Percentiles rank a stretch among this genome's conserved stretches.
phyloP scores from a whole-genome alignment of 352 stramenopile genomes.

The Pythium aristosporum region DNA sequence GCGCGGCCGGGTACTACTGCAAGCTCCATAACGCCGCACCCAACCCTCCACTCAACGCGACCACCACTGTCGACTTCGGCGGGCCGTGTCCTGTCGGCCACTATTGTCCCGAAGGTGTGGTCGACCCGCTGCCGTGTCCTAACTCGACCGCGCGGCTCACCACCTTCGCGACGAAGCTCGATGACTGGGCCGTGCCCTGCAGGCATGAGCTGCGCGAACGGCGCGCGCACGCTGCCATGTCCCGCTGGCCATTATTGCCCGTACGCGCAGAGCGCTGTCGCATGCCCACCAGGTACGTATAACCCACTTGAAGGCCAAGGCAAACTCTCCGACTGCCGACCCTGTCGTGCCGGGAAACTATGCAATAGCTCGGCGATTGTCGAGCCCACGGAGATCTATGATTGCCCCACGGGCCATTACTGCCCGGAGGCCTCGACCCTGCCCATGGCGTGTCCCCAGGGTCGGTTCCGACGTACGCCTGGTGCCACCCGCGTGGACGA shows the following conservation, averaged over 20 bases:
- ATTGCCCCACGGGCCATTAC: conserved; percentile 75
- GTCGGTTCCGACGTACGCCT: conserved; percentile 35
- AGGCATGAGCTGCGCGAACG: conserved; percentile 84
- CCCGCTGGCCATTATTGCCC: conserved; percentile 61
- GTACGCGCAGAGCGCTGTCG: conserved; percentile 39
- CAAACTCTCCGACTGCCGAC: conserved; percentile 49
- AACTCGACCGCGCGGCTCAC: conserved; percentile 55
- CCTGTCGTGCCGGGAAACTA: conserved; percentile 64
- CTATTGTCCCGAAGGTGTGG: conserved; percentile 70
- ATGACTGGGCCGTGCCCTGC: conserved; percentile 80
- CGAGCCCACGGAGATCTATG: conserved; percentile 41
- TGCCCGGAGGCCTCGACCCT: conserved; percentile 47
- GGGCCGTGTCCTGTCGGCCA: conserved; percentile 72
- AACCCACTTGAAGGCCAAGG: conserved; percentile 42
- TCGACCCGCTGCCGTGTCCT: conserved; percentile 70
- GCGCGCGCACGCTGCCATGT: conserved; percentile 61
- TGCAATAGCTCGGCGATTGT: conserved; percentile 74
- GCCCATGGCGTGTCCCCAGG: conserved; percentile 44
- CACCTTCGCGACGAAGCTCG: conserved; percentile 42
- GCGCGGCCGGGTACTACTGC: conserved; percentile 84
- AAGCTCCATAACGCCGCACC: conserved; percentile 60
- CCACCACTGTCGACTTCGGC: conserved; percentile 42
- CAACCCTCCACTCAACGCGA: conserved; percentile 32
- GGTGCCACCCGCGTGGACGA: conserved; percentile 42
- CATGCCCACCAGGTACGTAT: conserved; percentile 61